Base-by-base conservation (phyloP, 2,329 filamentous ascomycete genomes). In the Neonectria hederae region DNA sequence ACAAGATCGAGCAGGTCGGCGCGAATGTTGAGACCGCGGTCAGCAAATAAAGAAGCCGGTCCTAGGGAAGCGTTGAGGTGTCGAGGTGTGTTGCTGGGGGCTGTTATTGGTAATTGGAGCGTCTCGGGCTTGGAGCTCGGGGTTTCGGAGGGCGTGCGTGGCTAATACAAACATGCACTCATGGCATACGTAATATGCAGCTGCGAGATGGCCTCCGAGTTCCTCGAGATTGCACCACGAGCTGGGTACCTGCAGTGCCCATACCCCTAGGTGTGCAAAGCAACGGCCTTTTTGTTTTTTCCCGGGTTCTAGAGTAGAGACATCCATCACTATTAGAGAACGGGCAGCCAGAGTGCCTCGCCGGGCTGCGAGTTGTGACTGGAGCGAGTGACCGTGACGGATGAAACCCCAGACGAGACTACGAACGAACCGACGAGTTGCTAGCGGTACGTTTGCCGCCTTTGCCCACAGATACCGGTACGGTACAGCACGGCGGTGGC, bases 1-100 rank as follows among this genome's bases (percentile, higher is more conserved):
- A 74, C 57, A 78, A 76, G 69, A 76, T 76, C 32, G 79, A 82
- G 76, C 76, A 66, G 66, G 60, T 49, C 49, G 59, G 63, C 28
- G 65, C 65, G 43, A 72, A 70, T 65, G 61, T 67, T 42, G 60
- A 70, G 71, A 63, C 19, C 22, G 67, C 65, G 49, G 62, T 69
- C 30, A 63, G 69, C 63, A 73, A 73, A 67, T 74, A 73, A 68
- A 54, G 54, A 51, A 51, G 61, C 42, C 10, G 26, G 54, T 38
- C 17, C 45, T 55, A 13, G 32, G 35, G 28, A 40, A 65, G 38
- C 22, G 52, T 56, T 54, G 52, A 45, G 30, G 49, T 56, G 64
- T 62, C n/a, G 66, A 62, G 66, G 64, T 59, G 55, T 63, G 61
- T 60, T 38, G 30, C 30, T 54, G 63, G 65, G 51, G 65, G 62